Conservation (phyloP, 768 basidiomycete species). For the Podaxis sp. region DNA sequence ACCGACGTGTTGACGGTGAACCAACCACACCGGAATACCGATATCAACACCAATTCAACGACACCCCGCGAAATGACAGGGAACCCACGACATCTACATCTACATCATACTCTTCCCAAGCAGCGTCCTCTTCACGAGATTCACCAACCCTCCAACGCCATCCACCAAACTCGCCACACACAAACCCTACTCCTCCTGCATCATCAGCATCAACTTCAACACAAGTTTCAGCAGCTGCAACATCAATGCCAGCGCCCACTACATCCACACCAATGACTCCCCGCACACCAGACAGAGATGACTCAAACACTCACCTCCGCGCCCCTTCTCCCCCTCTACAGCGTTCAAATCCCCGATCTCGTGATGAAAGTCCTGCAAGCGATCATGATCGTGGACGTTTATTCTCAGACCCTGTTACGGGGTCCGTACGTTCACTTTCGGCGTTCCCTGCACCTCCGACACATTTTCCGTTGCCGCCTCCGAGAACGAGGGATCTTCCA, state of each 20-base stretch:
- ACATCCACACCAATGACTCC: not conserved
- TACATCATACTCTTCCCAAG: not conserved
- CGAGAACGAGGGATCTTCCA: constrained; percentile 15
- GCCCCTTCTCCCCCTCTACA: not conserved
- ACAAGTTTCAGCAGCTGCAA: not conserved
- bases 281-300: not conserved
- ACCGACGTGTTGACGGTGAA: not conserved
- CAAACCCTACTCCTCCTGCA: not conserved
- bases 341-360: not conserved
- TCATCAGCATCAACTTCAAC: not conserved
- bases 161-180: not conserved
- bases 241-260: not conserved
- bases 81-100: not conserved
- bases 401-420: constrained; percentile 36
- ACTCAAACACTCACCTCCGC: not conserved
- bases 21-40: not conserved
- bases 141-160: constrained; percentile 5
- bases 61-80: not conserved
- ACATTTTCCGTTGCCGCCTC: constrained; percentile 63
- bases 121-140: not conserved
- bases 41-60: not conserved
- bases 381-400: constrained; percentile 21
- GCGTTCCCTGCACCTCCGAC: constrained; percentile 72
- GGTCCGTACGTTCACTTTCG: constrained; percentile 64
- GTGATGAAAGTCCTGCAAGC: constrained; percentile 4